Base-by-base conservation (phyloP, 768 basidiomycete genomes). In the Auricularia heimuer region DNA sequence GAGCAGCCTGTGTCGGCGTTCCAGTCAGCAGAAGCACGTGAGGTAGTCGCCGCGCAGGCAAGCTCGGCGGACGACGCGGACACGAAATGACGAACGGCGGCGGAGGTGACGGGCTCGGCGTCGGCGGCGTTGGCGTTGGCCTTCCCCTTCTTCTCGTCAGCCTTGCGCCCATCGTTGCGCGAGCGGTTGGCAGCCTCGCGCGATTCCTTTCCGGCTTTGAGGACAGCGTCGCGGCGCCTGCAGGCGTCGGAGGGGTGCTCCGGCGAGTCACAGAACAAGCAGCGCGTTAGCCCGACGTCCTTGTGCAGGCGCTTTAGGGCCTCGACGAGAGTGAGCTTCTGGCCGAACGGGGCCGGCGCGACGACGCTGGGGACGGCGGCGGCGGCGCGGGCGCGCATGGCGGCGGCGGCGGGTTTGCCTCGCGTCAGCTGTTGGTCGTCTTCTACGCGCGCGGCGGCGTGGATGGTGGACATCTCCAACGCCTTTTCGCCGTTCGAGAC, bases 1-100 rank as follows among this genome's bases (percentile, higher is more conserved):
- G 75, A 72, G 67, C 74, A 73, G 36, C 73, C 75, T 68, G 72
- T 74, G 68, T 76, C 74, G 63, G 68, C 65, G 62, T 69, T 75
- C 72, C 73, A 75, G 60, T 71, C 62, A 68, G 66, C 36, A 14
- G 6, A 10, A 4, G 12, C 12, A 3, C 34, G 56, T 4, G 10
- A 18, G 21, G 4, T 3, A 60, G 29, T 6, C 1, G 29, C 21
- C 6, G 34, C 29, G n/a, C 24, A 29, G 10, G 56, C 56, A 24
- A 60, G 56, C 29, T 60, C 6, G 29, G 12, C 56, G 24, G 16
- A 24, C 18, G 56, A 60, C 12, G 56, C 56, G 24, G 7, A 21
- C 3, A 60, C 56, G 24, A 29, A 34, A 24, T 60, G 56, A 35
- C 56, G 56, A 14, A 60, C 56, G 12, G 24, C 56, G 56, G 34